Conservation (phyloP, 805 yeast species). For the Brettanomyces bruxellensis region DNA sequence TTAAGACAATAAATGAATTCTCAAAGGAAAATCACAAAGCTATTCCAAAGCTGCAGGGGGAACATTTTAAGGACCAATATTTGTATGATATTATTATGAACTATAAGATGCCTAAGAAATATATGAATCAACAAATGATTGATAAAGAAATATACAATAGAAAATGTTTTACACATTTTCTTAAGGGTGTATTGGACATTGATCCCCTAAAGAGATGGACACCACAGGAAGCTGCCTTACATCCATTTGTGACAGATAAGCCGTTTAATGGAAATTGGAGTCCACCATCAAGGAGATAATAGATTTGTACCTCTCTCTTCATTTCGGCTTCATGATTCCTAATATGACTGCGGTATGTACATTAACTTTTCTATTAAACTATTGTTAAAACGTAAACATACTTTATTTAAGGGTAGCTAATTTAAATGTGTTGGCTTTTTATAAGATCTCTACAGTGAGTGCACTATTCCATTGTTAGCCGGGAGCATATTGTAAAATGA, state of each 20-base stretch:
- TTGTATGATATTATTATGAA: constrained; percentile 68
- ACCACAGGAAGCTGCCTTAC: constrained; percentile 88
- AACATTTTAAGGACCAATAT: constrained; percentile 61
- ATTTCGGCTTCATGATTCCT: too few relatives aligned
- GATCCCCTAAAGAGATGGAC: constrained; percentile 95
- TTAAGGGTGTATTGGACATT: constrained; percentile 65
- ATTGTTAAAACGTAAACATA: too few relatives aligned
- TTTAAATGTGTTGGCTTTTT: too few relatives aligned
- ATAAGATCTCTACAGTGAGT: too few relatives aligned
- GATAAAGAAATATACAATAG: constrained; percentile 74
- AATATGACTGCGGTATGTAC: too few relatives aligned
- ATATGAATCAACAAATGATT: constrained; percentile 38
- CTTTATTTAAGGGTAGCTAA: too few relatives aligned
- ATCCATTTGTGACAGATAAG: constrained; percentile 75
- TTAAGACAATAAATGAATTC: constrained; percentile 36
- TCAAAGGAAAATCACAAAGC: constrained; percentile 39
- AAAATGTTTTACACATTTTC: constrained; percentile 63
- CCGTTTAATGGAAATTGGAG: constrained; percentile 45
- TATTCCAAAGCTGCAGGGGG: constrained; percentile 53
- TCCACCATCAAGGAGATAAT: constrained; percentile 28
- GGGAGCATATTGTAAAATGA: too few relatives aligned
- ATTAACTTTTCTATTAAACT: too few relatives aligned
- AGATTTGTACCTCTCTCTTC: not conserved
- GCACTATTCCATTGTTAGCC: too few relatives aligned
- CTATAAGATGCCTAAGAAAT: constrained; percentile 59